These are phyloP conservation scores for Stachybotrys elegans DNA, from an alignment of 2,329 filamentous ascomycete genomes.

Conservation along the genomic window DNA sequence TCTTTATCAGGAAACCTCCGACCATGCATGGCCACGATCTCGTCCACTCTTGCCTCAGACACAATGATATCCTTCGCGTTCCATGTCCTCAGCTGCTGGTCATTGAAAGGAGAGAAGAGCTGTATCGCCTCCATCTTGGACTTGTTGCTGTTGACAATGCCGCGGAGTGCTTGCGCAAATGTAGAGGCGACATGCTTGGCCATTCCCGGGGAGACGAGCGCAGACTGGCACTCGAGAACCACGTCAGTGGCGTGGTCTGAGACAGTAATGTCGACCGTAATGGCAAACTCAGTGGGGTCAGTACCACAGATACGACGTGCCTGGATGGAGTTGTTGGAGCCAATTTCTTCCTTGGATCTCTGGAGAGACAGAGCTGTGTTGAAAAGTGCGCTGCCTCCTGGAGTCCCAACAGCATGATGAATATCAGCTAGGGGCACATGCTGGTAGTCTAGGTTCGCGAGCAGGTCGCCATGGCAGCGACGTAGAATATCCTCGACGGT, in stretches of 20 bases:
- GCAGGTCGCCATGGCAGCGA: constrained; percentile 39
- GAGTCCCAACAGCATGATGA: constrained; percentile 25
- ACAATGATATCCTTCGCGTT: neutral
- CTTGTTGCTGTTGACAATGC: constrained; percentile 1
- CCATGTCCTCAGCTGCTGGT: too few relatives aligned
- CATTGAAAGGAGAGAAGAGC: too few relatives aligned
- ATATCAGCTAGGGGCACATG: constrained; percentile 43
- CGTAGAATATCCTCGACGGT: constrained; percentile 37
- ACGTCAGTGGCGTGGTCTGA: too few relatives aligned
- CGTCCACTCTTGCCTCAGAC: neutral
- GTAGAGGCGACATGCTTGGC: neutral
- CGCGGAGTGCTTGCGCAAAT: neutral
- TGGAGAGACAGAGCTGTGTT: constrained; percentile 28
- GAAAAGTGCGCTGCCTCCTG: constrained; percentile 17
- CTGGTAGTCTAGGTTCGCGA: too few relatives aligned
- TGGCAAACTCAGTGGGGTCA: constrained; percentile 20
- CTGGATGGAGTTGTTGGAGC: neutral
- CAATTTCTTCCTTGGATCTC: constrained; percentile 7
- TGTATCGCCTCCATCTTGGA: too few relatives aligned
- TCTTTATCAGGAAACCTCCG: neutral
- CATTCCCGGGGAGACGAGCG: neutral
- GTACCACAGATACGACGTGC: constrained; percentile 4
- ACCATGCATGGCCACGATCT: neutral
- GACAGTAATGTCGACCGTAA: constrained; percentile 21
- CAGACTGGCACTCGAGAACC: neutral